Conservation (phyloP, 163 green algal genomes). For the Volvox carteri region DNA sequence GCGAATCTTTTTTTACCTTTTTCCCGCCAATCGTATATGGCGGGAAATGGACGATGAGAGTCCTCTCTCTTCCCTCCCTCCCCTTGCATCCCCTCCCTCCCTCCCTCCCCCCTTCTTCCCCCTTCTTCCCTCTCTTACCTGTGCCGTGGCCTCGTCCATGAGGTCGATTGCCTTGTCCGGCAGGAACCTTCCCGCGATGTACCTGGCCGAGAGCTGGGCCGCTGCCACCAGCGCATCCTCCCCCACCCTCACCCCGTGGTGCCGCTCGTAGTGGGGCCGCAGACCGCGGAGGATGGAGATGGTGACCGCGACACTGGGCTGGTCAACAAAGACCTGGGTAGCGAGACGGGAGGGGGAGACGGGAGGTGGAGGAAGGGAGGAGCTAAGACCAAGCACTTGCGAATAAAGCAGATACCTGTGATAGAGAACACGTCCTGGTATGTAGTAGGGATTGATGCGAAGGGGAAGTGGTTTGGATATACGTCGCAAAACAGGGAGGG, state of each 20-base stretch:
- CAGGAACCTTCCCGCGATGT: conserved; percentile 89
- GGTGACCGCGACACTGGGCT: conserved; percentile 65
- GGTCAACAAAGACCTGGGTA: conserved; percentile 69
- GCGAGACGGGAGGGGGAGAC: neutral
- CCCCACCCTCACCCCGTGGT: conserved; percentile 44
- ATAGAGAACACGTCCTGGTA: too few relatives aligned
- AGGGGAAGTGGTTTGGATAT: too few relatives aligned
- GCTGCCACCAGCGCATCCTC: conserved; percentile 74
- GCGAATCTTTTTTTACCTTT: too few relatives aligned
- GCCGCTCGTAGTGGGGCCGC: conserved; percentile 71
- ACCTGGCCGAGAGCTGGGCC: conserved; percentile 74
- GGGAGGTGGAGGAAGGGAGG: neutral
- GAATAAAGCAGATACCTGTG: too few relatives aligned
- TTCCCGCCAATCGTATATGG: too few relatives aligned
- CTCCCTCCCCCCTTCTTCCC: neutral
- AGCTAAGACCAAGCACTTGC: neutral
- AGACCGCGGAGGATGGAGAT: conserved; percentile 79
- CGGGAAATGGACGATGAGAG: too few relatives aligned
- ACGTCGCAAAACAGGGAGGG: too few relatives aligned
- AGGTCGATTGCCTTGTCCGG: conserved; percentile 97
- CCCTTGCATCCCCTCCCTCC: neutral
- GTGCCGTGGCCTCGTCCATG: conserved; percentile 92
- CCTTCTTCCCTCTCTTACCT: conserved; percentile 51
- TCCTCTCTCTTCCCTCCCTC: neutral
- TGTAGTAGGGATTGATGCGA: too few relatives aligned